Evolutionary conservation across 2,329 filamentous ascomycete species (phyloP), one percentile per base, ranked within the genome.

Genomic region (Cercospora sp.): DNA sequence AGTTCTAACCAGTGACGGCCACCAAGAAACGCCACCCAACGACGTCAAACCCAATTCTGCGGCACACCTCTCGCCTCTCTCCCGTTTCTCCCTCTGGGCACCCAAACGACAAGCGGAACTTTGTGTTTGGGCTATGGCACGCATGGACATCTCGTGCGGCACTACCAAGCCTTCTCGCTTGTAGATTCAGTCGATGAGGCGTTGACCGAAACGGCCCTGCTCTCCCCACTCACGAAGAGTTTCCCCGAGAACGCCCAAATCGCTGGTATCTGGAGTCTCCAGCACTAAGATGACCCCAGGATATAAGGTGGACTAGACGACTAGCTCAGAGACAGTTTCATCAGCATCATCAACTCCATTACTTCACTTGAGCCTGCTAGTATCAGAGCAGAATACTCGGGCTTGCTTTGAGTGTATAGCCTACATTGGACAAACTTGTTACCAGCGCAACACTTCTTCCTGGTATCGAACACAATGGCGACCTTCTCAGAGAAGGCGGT

Each of bases 231-330:
- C 12, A 45, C 36, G 26, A n/a, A 30, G 36, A 48, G 28, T 31
- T 45, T 30, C 60, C 23, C 60, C 39, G 33, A 59, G n/a, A 33
- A 16, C 55, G 36, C 55, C 55, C 55, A 59, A 59, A n/a, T 3
- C 55, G 28, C 55, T 36, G 16, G 36, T 13, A 59, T 33, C 55
- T 59, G 55, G 55, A 59, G 55, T 59, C 55, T 59, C 31, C 55
- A 59, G 31, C 28, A 59, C 55, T 23, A 33, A 18, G 9, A 59
- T 31, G 31, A 20, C 55, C 55, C 55, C 55, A 36, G 55, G 18
- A 33, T 59, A 59, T 59, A 59, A 59, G 31, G 55, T 59, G 55
- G 55, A 59, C 30, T 59, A 36, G 55, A 59, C 55, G 55, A 59
- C 55, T 13, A 59, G 55, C 9, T 59, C 55, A 33, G 55, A 53